phyloP scores from a whole-genome alignment of 352 stramenopile genomes.

The Globisporangium uncinulatum region DNA sequence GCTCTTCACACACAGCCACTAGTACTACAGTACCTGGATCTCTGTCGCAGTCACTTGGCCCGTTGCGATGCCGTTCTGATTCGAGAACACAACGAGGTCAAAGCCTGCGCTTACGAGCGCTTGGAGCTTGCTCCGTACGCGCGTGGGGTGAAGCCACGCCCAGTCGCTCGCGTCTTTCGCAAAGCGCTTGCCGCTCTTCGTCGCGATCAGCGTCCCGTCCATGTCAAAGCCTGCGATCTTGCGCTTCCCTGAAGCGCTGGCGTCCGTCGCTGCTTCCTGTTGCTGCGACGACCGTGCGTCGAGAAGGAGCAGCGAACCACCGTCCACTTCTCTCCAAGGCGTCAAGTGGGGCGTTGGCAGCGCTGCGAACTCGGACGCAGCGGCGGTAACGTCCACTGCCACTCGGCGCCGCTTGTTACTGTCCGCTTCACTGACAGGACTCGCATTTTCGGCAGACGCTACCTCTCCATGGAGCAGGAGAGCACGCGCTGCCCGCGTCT shows the following conservation, averaged over 20 bases:
- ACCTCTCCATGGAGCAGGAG: background rate
- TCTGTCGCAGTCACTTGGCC: slow-evolving; percentile 53
- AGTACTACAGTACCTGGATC: slow-evolving; percentile 38
- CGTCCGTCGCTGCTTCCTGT: background rate
- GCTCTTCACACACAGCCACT: background rate
- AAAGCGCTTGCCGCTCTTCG: slow-evolving; percentile 82
- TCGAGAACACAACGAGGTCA: slow-evolving; percentile 70
- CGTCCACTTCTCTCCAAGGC: slow-evolving; percentile 36
- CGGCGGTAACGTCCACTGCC: background rate
- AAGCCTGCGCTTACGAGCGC: slow-evolving; percentile 42
- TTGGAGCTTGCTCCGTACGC: slow-evolving; percentile 43
- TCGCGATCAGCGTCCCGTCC: slow-evolving; percentile 77
- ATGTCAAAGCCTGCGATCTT: slow-evolving; percentile 83
- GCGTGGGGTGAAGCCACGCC: slow-evolving; percentile 65
- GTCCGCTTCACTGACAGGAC: background rate
- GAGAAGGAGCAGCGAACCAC: slow-evolving; percentile 39
- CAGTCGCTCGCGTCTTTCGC: slow-evolving; percentile 62
- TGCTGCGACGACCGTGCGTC: slow-evolving; percentile 29
- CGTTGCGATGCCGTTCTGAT: slow-evolving; percentile 81
- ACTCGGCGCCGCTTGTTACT: slow-evolving; percentile 10
- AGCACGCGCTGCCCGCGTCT: slow-evolving; percentile 3
- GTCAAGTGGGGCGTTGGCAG: slow-evolving; percentile 24
- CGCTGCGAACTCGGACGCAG: too few species aligned
- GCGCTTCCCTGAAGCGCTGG: slow-evolving; percentile 1
- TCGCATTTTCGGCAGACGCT: background rate